phyloP scores from a whole-genome alignment of 495 filamentous ascomycete species.

The Platismatia glauca region DNA sequence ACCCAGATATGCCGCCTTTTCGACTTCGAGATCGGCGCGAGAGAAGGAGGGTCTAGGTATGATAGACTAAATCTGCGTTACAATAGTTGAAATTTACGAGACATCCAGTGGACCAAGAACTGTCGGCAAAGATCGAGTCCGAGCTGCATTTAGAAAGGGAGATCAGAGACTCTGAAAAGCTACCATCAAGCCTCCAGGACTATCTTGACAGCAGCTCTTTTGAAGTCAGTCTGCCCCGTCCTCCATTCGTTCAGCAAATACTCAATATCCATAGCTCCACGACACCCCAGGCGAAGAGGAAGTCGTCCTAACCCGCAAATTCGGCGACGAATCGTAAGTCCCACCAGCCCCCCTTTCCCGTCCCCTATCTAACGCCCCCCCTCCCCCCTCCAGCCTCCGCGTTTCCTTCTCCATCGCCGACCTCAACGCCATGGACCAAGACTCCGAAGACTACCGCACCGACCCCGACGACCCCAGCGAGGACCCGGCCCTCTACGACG shows the following conservation, averaged over 20 bases:
- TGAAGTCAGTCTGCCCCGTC: slow-evolving; percentile 26
- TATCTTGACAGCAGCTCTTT: slow-evolving; percentile 64
- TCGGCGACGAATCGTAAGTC: slow-evolving; percentile 77
- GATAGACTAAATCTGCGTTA: neutral
- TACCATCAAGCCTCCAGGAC: slow-evolving; percentile 57
- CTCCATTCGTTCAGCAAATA: neutral
- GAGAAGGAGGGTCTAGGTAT: slow-evolving; percentile 51
- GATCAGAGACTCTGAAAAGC: slow-evolving; percentile 45
- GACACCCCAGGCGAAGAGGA: slow-evolving; percentile 80
- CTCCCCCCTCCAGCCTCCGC: slow-evolving; percentile 58
- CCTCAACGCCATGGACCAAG: slow-evolving; percentile 61
- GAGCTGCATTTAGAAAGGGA: slow-evolving; percentile 61
- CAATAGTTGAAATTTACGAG: slow-evolving; percentile 20
- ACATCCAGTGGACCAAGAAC: slow-evolving; percentile 51
- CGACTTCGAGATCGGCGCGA: slow-evolving; percentile 52
- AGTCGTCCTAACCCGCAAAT: slow-evolving; percentile 71
- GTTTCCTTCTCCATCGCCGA: slow-evolving; percentile 91
- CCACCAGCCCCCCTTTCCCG: neutral
- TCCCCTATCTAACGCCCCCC: slow-evolving; percentile 14
- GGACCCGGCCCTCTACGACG: slow-evolving; percentile 39
- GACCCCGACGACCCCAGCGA: slow-evolving; percentile 23
- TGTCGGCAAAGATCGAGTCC: slow-evolving; percentile 66
- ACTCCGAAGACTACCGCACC: slow-evolving; percentile 40
- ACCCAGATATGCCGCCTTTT: slow-evolving; percentile 61
- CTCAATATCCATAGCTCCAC: slow-evolving; percentile 45